Conservation (phyloP, 495 filamentous ascomycete species). For the Penicillium alfredii region DNA sequence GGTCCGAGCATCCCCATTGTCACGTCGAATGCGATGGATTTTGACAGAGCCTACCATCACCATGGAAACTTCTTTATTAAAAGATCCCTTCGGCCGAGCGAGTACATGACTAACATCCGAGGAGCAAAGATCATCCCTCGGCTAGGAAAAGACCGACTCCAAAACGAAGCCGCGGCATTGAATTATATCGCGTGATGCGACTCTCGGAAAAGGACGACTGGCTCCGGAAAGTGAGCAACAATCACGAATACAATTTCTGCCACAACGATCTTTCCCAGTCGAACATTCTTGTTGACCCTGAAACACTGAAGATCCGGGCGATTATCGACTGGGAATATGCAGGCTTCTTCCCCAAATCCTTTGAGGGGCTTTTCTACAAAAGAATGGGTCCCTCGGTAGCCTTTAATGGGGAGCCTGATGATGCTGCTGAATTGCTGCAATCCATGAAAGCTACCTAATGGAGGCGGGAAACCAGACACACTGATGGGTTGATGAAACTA, state of each 20-base stretch:
- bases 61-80: conserved; percentile 12
- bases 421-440: no score
- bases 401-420: conserved; percentile 8
- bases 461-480: no score
- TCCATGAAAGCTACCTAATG: no score
- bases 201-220: conserved; percentile 3
- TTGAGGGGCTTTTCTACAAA: conserved; percentile 18
- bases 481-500: no score
- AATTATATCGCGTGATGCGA: conserved; percentile 3
- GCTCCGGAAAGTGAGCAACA: conserved; percentile 1
- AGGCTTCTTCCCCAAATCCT: conserved; percentile 26
- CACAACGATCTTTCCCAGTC: conserved; percentile 29
- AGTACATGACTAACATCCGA: conserved; percentile 7
- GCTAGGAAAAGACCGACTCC: conserved; percentile 12
- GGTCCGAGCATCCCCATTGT: no score
- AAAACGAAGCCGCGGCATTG: conserved; percentile 12
- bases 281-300: conserved; percentile 28
- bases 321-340: conserved; percentile 36
- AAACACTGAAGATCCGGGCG: conserved; percentile 25
- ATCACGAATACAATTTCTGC: conserved; percentile 24
- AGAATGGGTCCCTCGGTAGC: conserved; percentile 10
- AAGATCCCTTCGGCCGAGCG: conserved; percentile 9
- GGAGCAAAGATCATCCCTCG: conserved; percentile 7
- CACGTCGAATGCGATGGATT: no score
- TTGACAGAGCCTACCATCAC: conserved; percentile 13